Conservation (phyloP, 805 yeast genomes). For the Zygosaccharomyces lentus region DNA sequence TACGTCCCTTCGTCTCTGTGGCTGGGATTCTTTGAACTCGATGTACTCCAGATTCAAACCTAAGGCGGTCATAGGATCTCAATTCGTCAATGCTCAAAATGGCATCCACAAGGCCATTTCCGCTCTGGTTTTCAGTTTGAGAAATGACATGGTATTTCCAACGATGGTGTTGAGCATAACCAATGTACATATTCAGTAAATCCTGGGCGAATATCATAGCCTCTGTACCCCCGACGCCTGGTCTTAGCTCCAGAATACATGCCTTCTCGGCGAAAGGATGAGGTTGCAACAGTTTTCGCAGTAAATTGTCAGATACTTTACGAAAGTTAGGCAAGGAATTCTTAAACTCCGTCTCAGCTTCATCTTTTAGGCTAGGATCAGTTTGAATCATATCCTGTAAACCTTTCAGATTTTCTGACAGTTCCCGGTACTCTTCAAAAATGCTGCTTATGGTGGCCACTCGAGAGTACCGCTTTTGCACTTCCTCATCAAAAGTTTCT, state of each 20-base stretch:
- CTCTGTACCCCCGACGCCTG: conserved; percentile 95
- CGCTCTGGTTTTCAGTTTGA: conserved; percentile 50
- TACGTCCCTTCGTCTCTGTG: conserved; percentile 89
- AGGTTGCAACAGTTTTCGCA: conserved; percentile 64
- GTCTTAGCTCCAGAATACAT: conserved; percentile 79
- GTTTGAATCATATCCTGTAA: conserved; percentile 32
- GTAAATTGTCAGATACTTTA: conserved; percentile 43
- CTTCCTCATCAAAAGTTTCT: conserved; percentile 41
- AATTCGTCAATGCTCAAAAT: conserved; percentile 67
- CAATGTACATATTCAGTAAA: conserved; percentile 73
- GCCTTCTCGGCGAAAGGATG: conserved; percentile 72
- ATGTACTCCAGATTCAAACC: conserved; percentile 93
- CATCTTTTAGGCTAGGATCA: conserved; percentile 41
- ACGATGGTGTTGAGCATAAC: conserved; percentile 55
- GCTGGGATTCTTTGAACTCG: conserved; percentile 92
- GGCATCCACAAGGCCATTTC: conserved; percentile 72
- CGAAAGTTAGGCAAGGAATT: conserved; percentile 43
- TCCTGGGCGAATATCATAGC: conserved; percentile 85
- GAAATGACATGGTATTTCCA: conserved; percentile 70
- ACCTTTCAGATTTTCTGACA: conserved; percentile 34
- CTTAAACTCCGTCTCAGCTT: conserved; percentile 60
- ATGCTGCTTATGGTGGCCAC: conserved; percentile 43
- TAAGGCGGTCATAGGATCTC: conserved; percentile 67
- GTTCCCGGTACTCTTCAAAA: conserved; percentile 37
- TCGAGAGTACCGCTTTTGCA: conserved; percentile 47